phyloP scores from a whole-genome alignment of 768 basidiomycete genomes.

The Termitomyces sp. region DNA sequence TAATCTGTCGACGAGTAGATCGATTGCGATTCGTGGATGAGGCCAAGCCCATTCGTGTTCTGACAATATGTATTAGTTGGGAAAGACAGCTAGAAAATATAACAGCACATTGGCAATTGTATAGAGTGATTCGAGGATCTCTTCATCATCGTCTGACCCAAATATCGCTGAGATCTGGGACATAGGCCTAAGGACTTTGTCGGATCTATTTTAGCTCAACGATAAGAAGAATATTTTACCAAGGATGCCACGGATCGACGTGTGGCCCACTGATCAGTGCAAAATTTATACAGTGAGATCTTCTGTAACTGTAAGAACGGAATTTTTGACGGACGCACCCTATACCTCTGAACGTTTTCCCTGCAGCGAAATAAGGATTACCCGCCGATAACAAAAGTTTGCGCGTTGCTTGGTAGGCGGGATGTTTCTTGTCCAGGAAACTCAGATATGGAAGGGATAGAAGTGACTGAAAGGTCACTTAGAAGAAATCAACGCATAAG shows the following conservation, averaged over 20 bases:
- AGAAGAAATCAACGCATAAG: neutral
- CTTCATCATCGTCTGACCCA: constrained; percentile 69
- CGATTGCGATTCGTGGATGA: constrained; percentile 74
- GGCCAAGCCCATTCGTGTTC: constrained; percentile 74
- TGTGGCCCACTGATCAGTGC: constrained; percentile 60
- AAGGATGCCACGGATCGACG: constrained; percentile 69
- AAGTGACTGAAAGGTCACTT: constrained; percentile 49
- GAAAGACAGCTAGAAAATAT: constrained; percentile 9
- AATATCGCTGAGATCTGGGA: constrained; percentile 74
- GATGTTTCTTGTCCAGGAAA: constrained; percentile 60
- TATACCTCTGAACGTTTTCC: constrained; percentile 62
- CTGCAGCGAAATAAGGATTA: constrained; percentile 72
- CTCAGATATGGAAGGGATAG: constrained; percentile 78
- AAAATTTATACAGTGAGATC: neutral
- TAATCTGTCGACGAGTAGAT: constrained; percentile 58
- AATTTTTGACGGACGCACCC: constrained; percentile 46
- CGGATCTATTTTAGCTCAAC: neutral
- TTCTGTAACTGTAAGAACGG: neutral
- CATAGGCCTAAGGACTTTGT: constrained; percentile 56
- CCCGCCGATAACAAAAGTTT: constrained; percentile 56
- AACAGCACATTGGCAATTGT: constrained; percentile 58
- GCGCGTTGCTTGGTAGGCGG: constrained; percentile 64
- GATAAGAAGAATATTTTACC: constrained; percentile 34
- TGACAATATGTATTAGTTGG: constrained; percentile 23
- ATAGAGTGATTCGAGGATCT: constrained; percentile 63